Base-by-base conservation (phyloP, 2,329 filamentous ascomycete species). In the Thelonectria discophora region DNA sequence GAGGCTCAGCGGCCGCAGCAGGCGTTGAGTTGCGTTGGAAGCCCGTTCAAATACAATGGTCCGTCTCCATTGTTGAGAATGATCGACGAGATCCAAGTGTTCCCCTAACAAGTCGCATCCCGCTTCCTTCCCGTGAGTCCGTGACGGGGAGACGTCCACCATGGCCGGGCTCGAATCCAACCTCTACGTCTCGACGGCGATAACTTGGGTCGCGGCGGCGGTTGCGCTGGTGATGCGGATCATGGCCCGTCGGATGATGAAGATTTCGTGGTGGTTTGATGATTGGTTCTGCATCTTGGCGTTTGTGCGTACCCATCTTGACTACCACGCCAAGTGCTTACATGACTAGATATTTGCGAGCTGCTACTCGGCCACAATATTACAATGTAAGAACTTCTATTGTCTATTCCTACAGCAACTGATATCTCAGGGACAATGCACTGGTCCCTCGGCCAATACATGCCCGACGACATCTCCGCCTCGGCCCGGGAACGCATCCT, bases 261-360 rank as follows among this genome's bases (percentile, higher is more conserved):
- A 68, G 20, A 64, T 66, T n/a, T 59, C 46, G 8, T 34, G 68
- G n/a, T 71, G 69, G 69, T 63, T 64, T 40, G 69, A 71, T 4
- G 67, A 71, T 13, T 69, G 68, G 20, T 59, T 69, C 12, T 56
- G 60, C 2, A 51, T 67, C 3, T 37, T 55, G 10, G 67, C 69
- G 2, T 61, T 69, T 61, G 69, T 71, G 40, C 3, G 55, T 59
- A n/a, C n/a, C n/a, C n/a, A n/a, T n/a, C n/a, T n/a, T n/a, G n/a
- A n/a, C n/a, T n/a, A n/a, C n/a, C n/a, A n/a, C n/a, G n/a, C n/a
- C n/a, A n/a, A n/a, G n/a, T n/a, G n/a, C n/a, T n/a, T n/a, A n/a
- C n/a, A 13, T 27, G 10, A 3, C 6, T 20, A 66, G 64, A 3
- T 68, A 11, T 69, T 71, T 5, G 68, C 65, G 10, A 64, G 55